Evolutionary conservation across 2,329 filamentous ascomycete species (phyloP).

Genomic region (Tolypocladium tropicale): DNA sequence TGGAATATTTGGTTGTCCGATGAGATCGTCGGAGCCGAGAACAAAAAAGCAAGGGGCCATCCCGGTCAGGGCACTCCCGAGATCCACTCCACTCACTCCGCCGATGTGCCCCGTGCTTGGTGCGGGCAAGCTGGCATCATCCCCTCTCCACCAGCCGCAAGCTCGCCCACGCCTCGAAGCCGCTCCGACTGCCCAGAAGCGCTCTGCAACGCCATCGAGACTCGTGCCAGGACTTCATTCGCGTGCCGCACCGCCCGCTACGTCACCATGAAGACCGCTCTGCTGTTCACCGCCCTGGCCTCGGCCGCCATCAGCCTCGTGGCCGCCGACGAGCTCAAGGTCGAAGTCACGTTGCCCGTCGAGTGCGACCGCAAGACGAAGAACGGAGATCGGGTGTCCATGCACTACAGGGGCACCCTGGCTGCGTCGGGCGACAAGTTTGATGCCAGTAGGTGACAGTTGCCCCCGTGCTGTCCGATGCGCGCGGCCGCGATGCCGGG

Average conservation of each 20-base stretch:
- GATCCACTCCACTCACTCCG: background rate
- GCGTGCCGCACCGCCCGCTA: background rate
- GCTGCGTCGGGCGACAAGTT: constrained; percentile 66
- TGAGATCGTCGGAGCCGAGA: background rate
- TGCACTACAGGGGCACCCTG: constrained; percentile 84
- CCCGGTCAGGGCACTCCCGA: background rate
- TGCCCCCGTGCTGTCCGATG: background rate
- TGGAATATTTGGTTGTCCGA: background rate
- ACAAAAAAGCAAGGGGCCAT: background rate
- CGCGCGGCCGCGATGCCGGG: background rate
- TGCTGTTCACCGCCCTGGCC: constrained; percentile 40
- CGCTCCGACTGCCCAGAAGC: background rate
- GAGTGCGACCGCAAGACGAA: constrained; percentile 71
- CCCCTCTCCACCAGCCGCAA: background rate
- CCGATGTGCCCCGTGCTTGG: background rate
- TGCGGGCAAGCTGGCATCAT: background rate
- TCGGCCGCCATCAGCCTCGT: constrained; percentile 40
- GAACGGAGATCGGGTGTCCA: constrained; percentile 68
- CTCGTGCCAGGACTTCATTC: background rate
- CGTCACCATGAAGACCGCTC: constrained; percentile 36
- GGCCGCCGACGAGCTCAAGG: constrained; percentile 55
- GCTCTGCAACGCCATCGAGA: background rate
- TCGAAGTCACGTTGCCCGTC: constrained; percentile 64
- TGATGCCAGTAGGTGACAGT: constrained; percentile 51
- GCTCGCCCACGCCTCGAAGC: background rate